Percentiles rank a stretch among this genome's conserved stretches.
Conservation (phyloP, 768 basidiomycete genomes). For the Pseudohyphozyma bogoriensis region DNA sequence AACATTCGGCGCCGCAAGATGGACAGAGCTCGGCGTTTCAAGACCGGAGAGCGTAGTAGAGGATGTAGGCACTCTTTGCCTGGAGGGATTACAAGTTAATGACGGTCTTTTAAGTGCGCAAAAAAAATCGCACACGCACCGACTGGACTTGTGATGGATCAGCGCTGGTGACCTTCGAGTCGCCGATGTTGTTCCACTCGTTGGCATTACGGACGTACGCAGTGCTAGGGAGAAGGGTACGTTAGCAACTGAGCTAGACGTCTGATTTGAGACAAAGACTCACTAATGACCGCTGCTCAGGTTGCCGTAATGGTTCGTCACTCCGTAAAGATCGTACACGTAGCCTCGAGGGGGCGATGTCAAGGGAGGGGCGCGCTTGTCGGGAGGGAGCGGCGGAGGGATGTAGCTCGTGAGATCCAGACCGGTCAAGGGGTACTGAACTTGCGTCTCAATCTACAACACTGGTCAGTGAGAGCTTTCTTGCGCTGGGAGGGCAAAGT, state of each 20-base stretch:
- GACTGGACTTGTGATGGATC: slow-evolving; percentile 63
- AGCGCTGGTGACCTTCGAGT: slow-evolving; percentile 68
- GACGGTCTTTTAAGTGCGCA: slow-evolving; percentile 20
- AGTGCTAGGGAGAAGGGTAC: slow-evolving; percentile 49
- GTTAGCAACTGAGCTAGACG: background rate
- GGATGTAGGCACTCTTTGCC: slow-evolving; percentile 36
- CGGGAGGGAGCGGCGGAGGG: slow-evolving; percentile 59
- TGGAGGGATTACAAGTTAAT: background rate
- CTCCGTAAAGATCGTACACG: slow-evolving; percentile 84
- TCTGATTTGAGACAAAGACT: slow-evolving; percentile 42
- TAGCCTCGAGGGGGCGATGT: slow-evolving; percentile 53
- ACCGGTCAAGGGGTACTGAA: slow-evolving; percentile 67
- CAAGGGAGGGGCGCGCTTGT: slow-evolving; percentile 43
- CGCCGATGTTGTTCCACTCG: slow-evolving; percentile 88
- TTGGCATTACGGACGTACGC: slow-evolving; percentile 78
- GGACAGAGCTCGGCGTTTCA: too few species aligned
- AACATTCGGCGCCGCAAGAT: too few species aligned
- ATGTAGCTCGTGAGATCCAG: slow-evolving; percentile 68
- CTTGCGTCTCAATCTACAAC: slow-evolving; percentile 65
- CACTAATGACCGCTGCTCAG: slow-evolving; percentile 78
- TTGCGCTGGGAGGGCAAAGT: background rate
- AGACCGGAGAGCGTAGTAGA: slow-evolving; percentile 33
- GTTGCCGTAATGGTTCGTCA: slow-evolving; percentile 92
- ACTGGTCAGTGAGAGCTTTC: too few species aligned
- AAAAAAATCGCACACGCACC: background rate